Percentiles rank a stretch among this genome's conserved stretches.
These are phyloP conservation scores for Nelumbo lutea DNA, from an alignment of 164 flowering plant genomes.

Conservation along the genomic window DNA sequence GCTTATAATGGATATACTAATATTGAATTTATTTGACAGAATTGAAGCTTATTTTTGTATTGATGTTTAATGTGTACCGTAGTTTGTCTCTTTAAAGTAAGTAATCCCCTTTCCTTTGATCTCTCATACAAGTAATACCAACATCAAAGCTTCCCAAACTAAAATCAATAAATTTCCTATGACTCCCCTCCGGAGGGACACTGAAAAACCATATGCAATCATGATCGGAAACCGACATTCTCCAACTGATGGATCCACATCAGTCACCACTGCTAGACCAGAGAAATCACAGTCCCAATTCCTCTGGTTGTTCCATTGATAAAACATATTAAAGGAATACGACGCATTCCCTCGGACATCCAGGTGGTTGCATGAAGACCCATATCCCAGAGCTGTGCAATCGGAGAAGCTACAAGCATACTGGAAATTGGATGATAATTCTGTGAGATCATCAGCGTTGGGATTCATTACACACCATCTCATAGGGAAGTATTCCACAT, in stretches of 20 bases:
- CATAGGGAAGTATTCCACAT: constrained; percentile 46
- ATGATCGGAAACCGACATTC: constrained; percentile 59
- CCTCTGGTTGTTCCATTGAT: constrained; percentile 48
- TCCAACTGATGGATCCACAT: constrained; percentile 46
- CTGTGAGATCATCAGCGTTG: constrained; percentile 23
- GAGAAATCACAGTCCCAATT: constrained; percentile 53
- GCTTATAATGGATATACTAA: too few relatives aligned
- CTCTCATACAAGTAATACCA: background rate
- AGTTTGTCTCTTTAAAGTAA: too few relatives aligned
- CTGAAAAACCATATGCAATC: constrained; percentile 39
- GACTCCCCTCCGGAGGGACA: constrained; percentile 10
- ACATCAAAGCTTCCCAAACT: background rate
- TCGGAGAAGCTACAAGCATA: constrained; percentile 72
- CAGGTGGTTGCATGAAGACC: constrained; percentile 61
- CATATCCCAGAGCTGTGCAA: constrained; percentile 72
- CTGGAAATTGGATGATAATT: constrained; percentile 33
- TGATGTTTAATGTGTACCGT: too few relatives aligned
- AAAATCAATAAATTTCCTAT: constrained; percentile 5
- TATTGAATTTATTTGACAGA: too few relatives aligned
- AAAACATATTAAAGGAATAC: constrained; percentile 83
- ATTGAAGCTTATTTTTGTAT: too few relatives aligned
- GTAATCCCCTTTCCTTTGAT: too few relatives aligned
- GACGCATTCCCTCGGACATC: constrained; percentile 56
- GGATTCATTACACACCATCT: constrained; percentile 64
- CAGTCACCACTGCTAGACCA: constrained; percentile 47